phyloP scores from a whole-genome alignment of 2,329 filamentous ascomycete species.

The Pyrenochaeta sp. region DNA sequence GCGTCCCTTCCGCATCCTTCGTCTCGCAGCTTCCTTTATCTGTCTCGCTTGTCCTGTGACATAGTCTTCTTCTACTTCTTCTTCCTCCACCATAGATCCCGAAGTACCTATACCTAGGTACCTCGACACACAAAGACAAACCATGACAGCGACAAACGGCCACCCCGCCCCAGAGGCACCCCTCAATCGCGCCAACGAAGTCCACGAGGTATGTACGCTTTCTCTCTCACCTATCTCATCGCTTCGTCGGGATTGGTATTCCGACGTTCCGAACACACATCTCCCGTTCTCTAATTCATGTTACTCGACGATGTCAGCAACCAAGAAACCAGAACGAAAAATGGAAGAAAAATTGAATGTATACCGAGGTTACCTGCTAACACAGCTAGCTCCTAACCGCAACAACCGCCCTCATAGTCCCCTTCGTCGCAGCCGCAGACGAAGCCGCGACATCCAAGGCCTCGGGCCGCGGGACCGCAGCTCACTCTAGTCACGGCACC shows the following conservation, averaged over 20 bases:
- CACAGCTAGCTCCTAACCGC: slow-evolving; percentile 46
- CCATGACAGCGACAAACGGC: slow-evolving; percentile 7
- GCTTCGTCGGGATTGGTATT: slow-evolving; percentile 10
- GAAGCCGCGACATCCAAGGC: slow-evolving; percentile 64
- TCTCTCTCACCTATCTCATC: background rate
- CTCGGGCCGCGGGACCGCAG: slow-evolving; percentile 63
- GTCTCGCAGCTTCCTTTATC: too few species aligned
- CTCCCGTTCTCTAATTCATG: too few species aligned
- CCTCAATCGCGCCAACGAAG: slow-evolving; percentile 46
- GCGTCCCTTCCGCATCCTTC: too few species aligned
- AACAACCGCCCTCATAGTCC: slow-evolving; percentile 71
- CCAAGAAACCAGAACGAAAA: too few species aligned
- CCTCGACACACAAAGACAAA: too few species aligned
- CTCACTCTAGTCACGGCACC: too few species aligned
- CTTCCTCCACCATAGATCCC: too few species aligned
- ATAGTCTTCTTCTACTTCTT: too few species aligned
- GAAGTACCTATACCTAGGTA: too few species aligned
- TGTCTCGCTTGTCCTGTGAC: too few species aligned
- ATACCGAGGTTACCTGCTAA: slow-evolving; percentile 7
- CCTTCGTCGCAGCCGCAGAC: slow-evolving; percentile 75
- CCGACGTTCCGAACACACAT: slow-evolving; percentile 17
- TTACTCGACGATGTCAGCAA: too few species aligned
- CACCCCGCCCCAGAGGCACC: slow-evolving; percentile 23
- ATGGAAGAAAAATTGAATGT: too few species aligned
- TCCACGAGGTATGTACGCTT: slow-evolving; percentile 47